Percentiles rank a stretch among this genome's conserved stretches.
Conservation (phyloP, 1,284 basidiomycete genomes). For the Lentinus polychrous region DNA sequence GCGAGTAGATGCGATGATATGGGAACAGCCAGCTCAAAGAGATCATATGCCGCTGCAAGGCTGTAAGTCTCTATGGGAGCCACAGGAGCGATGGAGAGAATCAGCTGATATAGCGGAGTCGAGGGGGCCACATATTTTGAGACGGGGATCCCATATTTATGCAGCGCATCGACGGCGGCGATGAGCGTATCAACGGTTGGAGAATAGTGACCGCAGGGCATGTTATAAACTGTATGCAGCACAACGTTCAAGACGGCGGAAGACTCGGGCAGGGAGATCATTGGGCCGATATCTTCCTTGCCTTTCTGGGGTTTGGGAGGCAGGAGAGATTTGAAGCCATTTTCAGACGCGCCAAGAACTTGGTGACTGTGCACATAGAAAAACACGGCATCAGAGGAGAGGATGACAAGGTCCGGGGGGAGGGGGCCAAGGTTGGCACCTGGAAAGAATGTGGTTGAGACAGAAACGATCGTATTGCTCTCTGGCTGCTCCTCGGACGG, state of each 20-base stretch:
- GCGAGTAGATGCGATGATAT: conserved; percentile 29
- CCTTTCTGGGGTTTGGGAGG: conserved; percentile 14
- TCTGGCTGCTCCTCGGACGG: conserved; percentile 29
- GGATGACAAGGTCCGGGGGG: conserved; percentile 53
- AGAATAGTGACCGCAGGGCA: conserved; percentile 30
- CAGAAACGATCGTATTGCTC: conserved; percentile 48
- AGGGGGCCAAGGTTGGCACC: conserved; percentile 48
- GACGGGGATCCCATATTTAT: conserved; percentile 25
- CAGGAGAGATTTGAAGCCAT: conserved; percentile 30
- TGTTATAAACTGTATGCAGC: conserved; percentile 29
- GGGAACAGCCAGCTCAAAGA: conserved; percentile 30
- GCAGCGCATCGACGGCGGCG: conserved; percentile 25
- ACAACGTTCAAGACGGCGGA: conserved; percentile 31
- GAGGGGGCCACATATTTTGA: conserved; percentile 19
- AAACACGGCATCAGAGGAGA: conserved; percentile 69
- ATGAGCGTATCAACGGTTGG: conserved; percentile 26
- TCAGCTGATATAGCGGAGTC: conserved; percentile 24
- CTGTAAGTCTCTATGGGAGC: conserved; percentile 30
- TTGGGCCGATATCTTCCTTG: conserved; percentile 22
- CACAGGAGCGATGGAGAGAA: conserved; percentile 28
- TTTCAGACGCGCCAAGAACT: conserved; percentile 29
- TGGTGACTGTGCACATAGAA: conserved; percentile 38
- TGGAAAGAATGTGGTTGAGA: conserved; percentile 75
- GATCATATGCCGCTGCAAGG: conserved; percentile 26
- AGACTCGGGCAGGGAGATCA: conserved; percentile 26